phyloP scores from a whole-genome alignment of 2,329 filamentous ascomycete species.

The Hymenoscyphus infarciens region DNA sequence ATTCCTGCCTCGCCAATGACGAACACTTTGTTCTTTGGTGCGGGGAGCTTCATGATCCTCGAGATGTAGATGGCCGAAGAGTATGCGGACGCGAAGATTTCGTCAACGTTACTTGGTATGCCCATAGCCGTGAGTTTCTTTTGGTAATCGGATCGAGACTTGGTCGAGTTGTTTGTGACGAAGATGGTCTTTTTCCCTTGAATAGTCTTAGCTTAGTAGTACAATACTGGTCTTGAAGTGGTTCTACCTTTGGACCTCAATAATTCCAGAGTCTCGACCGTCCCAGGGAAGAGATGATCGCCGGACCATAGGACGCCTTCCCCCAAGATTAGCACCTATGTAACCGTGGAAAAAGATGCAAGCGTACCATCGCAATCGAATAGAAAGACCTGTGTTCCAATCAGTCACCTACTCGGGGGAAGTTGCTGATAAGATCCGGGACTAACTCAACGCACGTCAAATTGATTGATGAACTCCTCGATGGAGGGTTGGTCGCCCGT shows the following conservation, averaged over 20 bases:
- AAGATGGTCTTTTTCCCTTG: constrained; percentile 89
- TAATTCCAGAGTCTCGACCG: constrained; percentile 80
- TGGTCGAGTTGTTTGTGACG: constrained; percentile 98
- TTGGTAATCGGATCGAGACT: constrained; percentile 87
- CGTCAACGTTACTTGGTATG: constrained; percentile 76
- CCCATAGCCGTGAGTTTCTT: constrained; percentile 82
- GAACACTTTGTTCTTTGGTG: constrained; percentile 86
- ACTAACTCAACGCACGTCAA: constrained; percentile 69
- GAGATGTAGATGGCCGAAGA: constrained; percentile 94
- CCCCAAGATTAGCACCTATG: not conserved
- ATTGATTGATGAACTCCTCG: constrained; percentile 79
- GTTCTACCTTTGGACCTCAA: constrained; percentile 69
- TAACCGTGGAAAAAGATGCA: constrained; percentile 15
- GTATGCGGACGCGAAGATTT: constrained; percentile 92
- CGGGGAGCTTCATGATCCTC: constrained; percentile 76
- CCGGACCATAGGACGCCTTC: constrained; percentile 94
- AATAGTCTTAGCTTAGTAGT: constrained; percentile 10
- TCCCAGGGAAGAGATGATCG: constrained; percentile 80
- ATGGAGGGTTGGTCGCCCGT: constrained; percentile 76
- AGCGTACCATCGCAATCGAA: constrained; percentile 92
- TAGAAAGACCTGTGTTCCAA: constrained; percentile 67
- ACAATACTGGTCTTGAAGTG: not conserved
- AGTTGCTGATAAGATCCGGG: constrained; percentile 11
- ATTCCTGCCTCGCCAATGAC: constrained; percentile 89
- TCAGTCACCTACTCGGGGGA: constrained; percentile 19